Base-by-base conservation (phyloP, 2,329 filamentous ascomycete genomes). In the Dactylella cylindrospora region DNA sequence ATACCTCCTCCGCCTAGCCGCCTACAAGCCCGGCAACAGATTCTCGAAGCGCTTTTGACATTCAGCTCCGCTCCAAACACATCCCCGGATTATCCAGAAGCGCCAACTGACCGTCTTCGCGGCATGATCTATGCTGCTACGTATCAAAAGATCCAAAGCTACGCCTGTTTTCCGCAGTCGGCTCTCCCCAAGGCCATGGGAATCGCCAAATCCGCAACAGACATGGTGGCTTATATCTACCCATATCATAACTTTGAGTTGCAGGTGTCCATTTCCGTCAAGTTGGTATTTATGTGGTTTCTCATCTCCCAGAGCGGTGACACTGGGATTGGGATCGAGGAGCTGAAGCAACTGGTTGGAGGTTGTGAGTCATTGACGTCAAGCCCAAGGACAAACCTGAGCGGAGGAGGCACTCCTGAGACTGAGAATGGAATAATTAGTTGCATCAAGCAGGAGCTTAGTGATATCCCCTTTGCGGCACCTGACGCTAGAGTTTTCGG, bases 121-220 rank as follows among this genome's bases (percentile, higher is more conserved):
- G 53, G 53, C 23, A 59, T 59, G 43, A 49, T 59, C 2, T 59
- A 59, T 15, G 36, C 53, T 17, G 53, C 53, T 23, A 26, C 38
- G 1, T 59, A 36, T 13, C 53, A 59, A 22, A 29, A 45, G 8
- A 50, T 59, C 15, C 13, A 43, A 36, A 35, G n/a, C 8, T 15
- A 41, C 3, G 22, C 41, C 6, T 29, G 45, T n/a, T 9, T 26
- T 5, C 10, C 19, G 3, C 17, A 23, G n/a, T 6, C 35, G 12
- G 5, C 15, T 25, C 9, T 10, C 4, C 5, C 7, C 19, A 43
- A 35, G n/a, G 28, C 22, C 3, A 38, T 44, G n/a, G 13, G 50
- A 5, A 5, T 43, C 1, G 25, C 17, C 15, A 32, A 44, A 10
- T 26, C 19, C 5, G 39, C 44, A 7, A 59, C 53, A 3, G 44